Evolutionary conservation across 176 grass and related monocot genomes (phyloP).

Genomic region (Chrysopogon serrulatus): DNA sequence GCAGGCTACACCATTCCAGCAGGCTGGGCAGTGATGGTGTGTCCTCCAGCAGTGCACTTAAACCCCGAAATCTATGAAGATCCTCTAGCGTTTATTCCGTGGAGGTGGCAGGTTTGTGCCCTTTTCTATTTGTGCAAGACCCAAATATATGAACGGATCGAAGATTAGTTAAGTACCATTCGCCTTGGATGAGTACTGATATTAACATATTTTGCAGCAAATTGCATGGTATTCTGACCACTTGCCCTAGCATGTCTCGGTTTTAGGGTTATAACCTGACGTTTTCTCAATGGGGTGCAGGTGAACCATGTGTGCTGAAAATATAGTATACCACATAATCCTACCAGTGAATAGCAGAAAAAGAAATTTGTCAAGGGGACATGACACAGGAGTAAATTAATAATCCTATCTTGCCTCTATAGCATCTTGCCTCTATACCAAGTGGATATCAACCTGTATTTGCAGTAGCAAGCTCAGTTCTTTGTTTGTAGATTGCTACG

Average conservation of each 20-base stretch:
- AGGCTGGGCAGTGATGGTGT: conserved; percentile 87
- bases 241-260: background rate
- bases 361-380: background rate
- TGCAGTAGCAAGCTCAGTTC: conserved; percentile 10
- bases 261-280: conserved; percentile 23
- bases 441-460: conserved; percentile 11
- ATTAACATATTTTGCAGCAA: background rate
- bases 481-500: conserved; percentile 16
- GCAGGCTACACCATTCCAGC: conserved; percentile 79
- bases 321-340: conserved; percentile 1
- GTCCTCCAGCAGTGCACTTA: conserved; percentile 77
- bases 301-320: background rate
- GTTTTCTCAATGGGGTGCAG: conserved; percentile 13
- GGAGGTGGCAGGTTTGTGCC: conserved; percentile 79
- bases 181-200: no score
- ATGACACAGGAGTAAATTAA: conserved; percentile 13
- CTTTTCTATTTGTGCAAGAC: conserved; percentile 6
- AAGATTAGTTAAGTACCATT: no score
- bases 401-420: conserved; percentile 8
- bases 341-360: background rate
- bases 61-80: conserved; percentile 78
- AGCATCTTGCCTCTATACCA: background rate
- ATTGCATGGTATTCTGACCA: conserved; percentile 17
- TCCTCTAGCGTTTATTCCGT: conserved; percentile 67
- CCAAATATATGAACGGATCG: no score